Evolutionary conservation across 768 basidiomycete species (phyloP).

Genomic region (Chalciporus pseudorubinellus): DNA sequence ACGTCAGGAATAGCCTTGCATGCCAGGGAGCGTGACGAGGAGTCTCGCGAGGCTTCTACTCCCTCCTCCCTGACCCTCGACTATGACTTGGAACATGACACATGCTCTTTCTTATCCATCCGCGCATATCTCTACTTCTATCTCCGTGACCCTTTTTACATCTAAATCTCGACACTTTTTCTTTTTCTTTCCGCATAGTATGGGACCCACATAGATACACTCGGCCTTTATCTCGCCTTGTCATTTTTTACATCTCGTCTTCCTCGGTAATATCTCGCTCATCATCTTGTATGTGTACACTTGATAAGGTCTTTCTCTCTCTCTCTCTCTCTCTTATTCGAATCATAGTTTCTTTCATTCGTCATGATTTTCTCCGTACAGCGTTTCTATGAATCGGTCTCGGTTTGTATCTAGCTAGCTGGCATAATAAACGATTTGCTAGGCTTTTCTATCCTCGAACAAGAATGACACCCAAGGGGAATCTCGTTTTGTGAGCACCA

Average conservation of each 20-base stretch:
- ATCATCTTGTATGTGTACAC: conserved; percentile 8
- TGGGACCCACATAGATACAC: background rate
- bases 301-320: background rate
- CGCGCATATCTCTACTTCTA: too few relatives aligned
- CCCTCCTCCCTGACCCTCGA: background rate
- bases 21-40: too few relatives aligned
- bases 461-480: background rate
- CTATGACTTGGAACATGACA: background rate
- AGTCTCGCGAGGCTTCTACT: too few relatives aligned
- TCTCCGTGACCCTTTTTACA: too few relatives aligned
- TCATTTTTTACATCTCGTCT: background rate
- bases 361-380: background rate
- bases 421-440: conserved; percentile 1
- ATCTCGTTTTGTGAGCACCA: background rate
- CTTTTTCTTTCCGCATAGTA: too few relatives aligned
- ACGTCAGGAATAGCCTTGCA: too few relatives aligned
- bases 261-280: background rate
- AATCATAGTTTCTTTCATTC: background rate
- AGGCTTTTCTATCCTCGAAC: background rate
- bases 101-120: background rate
- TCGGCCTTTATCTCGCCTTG: background rate
- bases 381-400: conserved; percentile 4
- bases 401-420: conserved; percentile 7
- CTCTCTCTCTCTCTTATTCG: background rate
- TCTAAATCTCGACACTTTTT: too few relatives aligned